phyloP scores from a whole-genome alignment of 306 rosid species.

The Hylodesmum podocarpum region DNA sequence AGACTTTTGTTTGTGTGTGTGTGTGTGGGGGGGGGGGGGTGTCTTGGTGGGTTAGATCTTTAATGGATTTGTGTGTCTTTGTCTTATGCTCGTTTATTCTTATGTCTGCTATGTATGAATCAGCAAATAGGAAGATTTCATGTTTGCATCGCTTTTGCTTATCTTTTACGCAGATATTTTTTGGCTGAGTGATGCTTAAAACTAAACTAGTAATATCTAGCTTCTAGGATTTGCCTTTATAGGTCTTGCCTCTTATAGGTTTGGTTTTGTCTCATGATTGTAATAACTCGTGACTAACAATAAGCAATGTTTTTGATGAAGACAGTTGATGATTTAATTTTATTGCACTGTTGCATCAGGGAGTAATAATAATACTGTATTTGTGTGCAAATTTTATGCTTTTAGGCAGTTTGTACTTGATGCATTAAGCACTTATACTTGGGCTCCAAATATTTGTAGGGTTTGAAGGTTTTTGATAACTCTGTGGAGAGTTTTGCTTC shows the following conservation, averaged over 20 bases:
- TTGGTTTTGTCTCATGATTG: neutral
- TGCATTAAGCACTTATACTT: conserved; percentile 19
- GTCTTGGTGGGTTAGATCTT: neutral
- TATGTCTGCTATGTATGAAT: conserved; percentile 4
- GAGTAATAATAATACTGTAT: neutral
- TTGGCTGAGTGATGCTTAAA: conserved; percentile 8
- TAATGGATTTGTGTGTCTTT: conserved; percentile 15
- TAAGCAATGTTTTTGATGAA: neutral
- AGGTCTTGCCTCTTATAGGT: neutral
- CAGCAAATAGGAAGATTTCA: neutral
- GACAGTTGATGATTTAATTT: conserved; percentile 4
- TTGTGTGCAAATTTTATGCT: neutral
- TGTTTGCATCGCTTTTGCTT: neutral
- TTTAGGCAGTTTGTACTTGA: neutral
- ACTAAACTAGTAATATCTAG: neutral
- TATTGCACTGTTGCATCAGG: neutral
- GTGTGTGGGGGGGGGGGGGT: neutral
- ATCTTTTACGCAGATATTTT: neutral
- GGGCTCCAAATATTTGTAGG: conserved; percentile 44
- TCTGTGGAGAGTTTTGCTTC: conserved; percentile 94
- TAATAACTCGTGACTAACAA: conserved; percentile 14
- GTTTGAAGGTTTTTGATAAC: conserved; percentile 80
- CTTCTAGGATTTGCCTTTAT: conserved; percentile 21
- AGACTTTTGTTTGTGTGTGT: neutral
- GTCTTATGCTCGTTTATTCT: neutral